These are phyloP conservation scores for Tetrapisispora phaffii DNA, from an alignment of 805 yeast genomes.

Conservation along the genomic window DNA sequence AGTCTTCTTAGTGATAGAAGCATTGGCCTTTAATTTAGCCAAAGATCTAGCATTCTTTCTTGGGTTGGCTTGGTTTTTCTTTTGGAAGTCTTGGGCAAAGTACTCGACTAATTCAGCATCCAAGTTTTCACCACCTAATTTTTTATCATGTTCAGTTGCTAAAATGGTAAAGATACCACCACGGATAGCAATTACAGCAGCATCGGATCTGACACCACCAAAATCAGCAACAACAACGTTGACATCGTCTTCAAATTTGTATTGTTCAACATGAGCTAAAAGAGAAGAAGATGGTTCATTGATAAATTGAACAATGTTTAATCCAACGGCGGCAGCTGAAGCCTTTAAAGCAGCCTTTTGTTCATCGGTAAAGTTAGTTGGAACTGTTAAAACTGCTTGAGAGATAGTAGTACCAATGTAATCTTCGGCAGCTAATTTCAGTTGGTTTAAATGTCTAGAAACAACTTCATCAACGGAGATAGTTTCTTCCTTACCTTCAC, in stretches of 20 bases:
- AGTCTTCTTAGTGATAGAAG: conserved; percentile 80
- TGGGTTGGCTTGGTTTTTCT: conserved; percentile 75
- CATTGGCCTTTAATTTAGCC: conserved; percentile 79
- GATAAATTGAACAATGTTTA: conserved; percentile 76
- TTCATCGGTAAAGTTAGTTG: not conserved
- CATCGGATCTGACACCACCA: conserved; percentile 93
- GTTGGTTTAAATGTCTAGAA: conserved; percentile 71
- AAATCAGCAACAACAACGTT: conserved; percentile 79
- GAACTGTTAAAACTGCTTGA: conserved; percentile 56
- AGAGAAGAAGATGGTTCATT: conserved; percentile 90
- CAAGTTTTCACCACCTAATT: conserved; percentile 79
- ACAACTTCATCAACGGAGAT: conserved; percentile 69
- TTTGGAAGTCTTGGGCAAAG: conserved; percentile 90
- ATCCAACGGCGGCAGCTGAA: conserved; percentile 64
- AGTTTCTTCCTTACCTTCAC: conserved; percentile 41
- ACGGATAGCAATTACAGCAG: conserved; percentile 84
- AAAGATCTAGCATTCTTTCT: conserved; percentile 70
- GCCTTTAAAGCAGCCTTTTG: not conserved
- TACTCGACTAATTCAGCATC: conserved; percentile 72
- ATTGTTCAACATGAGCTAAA: conserved; percentile 63
- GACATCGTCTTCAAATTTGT: conserved; percentile 21
- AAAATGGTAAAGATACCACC: conserved; percentile 88
- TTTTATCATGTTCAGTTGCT: conserved; percentile 72
- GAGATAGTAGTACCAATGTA: conserved; percentile 74
- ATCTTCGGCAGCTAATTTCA: conserved; percentile 85